These are phyloP conservation scores for Dendrobium huoshanense DNA, from an alignment of 106 monocot genomes.

Conservation along the genomic window DNA sequence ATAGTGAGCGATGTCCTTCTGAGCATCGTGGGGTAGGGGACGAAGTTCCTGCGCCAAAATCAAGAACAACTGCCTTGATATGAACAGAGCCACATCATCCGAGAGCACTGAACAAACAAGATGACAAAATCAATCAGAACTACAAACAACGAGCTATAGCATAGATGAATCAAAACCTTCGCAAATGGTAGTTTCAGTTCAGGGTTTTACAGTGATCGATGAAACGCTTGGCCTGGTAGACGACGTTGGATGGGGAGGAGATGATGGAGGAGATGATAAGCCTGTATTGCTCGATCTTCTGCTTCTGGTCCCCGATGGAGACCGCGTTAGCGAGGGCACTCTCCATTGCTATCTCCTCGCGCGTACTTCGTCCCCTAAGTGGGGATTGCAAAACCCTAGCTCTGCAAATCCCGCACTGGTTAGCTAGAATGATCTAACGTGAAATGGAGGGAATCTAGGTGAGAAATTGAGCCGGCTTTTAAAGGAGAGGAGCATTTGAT, in stretches of 20 bases:
- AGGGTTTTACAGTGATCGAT: slow-evolving; percentile 74
- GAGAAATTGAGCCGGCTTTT: too few relatives aligned
- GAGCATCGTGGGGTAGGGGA: slow-evolving; percentile 43
- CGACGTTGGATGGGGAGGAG: slow-evolving; percentile 48
- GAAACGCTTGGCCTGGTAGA: slow-evolving; percentile 76
- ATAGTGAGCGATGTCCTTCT: slow-evolving; percentile 92
- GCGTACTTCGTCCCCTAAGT: not conserved
- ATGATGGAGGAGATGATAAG: slow-evolving; percentile 73
- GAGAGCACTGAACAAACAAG: slow-evolving; percentile 58
- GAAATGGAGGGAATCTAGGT: not conserved
- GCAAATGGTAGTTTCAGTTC: not conserved
- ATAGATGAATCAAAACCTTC: not conserved
- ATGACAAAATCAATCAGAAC: not conserved
- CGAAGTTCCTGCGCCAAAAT: slow-evolving; percentile 86
- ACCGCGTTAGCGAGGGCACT: slow-evolving; percentile 63
- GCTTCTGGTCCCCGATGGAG: slow-evolving; percentile 74
- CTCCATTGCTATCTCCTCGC: slow-evolving; percentile 40
- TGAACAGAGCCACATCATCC: slow-evolving; percentile 87
- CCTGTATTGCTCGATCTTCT: slow-evolving; percentile 96
- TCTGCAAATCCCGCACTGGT: not conserved
- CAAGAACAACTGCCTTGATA: slow-evolving; percentile 88
- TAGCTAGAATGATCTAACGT: not conserved
- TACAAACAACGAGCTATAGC: not conserved
- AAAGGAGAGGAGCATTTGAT: too few relatives aligned
- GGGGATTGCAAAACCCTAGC: not conserved